Evolutionary conservation across 2,329 filamentous ascomycete species (phyloP).

Genomic region (Orbilia ellipsospora): DNA sequence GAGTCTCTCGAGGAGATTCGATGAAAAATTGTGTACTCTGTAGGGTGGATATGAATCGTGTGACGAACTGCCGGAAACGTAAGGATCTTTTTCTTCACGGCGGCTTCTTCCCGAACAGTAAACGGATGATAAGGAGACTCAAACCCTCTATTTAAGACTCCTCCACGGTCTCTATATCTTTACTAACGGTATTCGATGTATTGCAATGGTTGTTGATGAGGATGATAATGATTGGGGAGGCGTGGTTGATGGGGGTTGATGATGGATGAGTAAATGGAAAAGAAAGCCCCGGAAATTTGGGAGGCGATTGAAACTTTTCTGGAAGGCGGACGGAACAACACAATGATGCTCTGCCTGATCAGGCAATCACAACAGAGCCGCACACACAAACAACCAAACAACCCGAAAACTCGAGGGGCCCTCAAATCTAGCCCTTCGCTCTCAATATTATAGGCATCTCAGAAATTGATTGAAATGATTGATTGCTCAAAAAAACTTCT

Average conservation of each 20-base stretch:
- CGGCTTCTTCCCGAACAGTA: slow-evolving; percentile 1
- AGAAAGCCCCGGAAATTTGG: slow-evolving; percentile 25
- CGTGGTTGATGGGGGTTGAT: slow-evolving; percentile 7
- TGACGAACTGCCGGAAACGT: slow-evolving; percentile 55
- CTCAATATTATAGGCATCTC: too few relatives aligned
- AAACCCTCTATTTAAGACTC: slow-evolving; percentile 42
- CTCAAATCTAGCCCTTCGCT: too few relatives aligned
- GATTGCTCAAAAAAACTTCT: too few relatives aligned
- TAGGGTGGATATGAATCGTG: slow-evolving; percentile 32
- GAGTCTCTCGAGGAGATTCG: slow-evolving; percentile 17
- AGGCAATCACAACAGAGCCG: slow-evolving; percentile 15
- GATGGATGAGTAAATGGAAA: slow-evolving; percentile 10
- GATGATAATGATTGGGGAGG: background rate
- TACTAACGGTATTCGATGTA: background rate
- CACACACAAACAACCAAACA: background rate
- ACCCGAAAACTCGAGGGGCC: too few relatives aligned
- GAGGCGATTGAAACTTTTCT: slow-evolving; percentile 41
- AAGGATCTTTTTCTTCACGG: slow-evolving; percentile 33
- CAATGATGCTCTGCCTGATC: background rate
- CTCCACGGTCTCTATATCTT: slow-evolving; percentile 5
- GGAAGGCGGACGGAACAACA: slow-evolving; percentile 28
- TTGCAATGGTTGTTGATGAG: background rate
- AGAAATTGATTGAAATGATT: too few relatives aligned
- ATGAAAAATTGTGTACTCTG: slow-evolving; percentile 10
- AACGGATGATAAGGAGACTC: slow-evolving; percentile 18